Evolutionary conservation across 768 basidiomycete species (phyloP).

Genomic region (Termitomyces eurrhizus): DNA sequence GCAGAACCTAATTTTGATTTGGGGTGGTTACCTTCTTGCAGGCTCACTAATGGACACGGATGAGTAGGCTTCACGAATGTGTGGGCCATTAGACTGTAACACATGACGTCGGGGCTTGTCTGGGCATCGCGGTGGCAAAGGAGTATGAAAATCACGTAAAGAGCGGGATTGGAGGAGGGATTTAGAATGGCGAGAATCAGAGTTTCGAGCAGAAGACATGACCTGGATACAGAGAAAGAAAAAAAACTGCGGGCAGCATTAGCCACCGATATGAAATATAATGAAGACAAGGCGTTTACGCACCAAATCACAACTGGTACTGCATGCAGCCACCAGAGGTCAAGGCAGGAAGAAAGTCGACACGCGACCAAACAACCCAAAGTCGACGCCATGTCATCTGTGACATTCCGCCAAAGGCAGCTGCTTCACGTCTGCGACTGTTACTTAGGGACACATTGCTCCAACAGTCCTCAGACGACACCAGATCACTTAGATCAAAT

Average conservation of each 20-base stretch:
- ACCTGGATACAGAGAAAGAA: conserved; percentile 10
- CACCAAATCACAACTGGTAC: conserved; percentile 1
- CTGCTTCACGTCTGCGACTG: not conserved
- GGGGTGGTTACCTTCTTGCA: conserved; percentile 7
- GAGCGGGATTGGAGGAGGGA: conserved; percentile 15
- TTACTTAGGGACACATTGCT: not conserved
- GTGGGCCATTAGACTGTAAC: conserved; percentile 3
- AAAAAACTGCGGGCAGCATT: conserved; percentile 2
- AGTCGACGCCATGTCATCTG: conserved; percentile 7
- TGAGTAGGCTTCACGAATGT: conserved; percentile 1
- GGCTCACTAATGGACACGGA: conserved; percentile 1
- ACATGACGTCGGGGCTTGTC: conserved; percentile 12
- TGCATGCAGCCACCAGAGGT: conserved; percentile 13
- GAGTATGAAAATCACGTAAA: conserved; percentile 14
- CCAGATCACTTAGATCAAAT: not conserved
- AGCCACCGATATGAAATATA: not conserved
- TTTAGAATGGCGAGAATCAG: conserved; percentile 8
- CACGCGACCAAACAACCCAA: conserved; percentile 11
- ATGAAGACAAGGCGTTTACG: not conserved
- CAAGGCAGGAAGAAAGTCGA: conserved; percentile 8
- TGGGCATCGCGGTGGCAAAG: conserved; percentile 4
- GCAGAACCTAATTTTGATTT: not conserved
- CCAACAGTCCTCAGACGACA: not conserved
- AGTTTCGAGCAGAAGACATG: conserved; percentile 14
- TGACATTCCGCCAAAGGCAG: not conserved